Base-by-base conservation (phyloP, 768 basidiomycete genomes). In the Lyophyllum atratum region DNA sequence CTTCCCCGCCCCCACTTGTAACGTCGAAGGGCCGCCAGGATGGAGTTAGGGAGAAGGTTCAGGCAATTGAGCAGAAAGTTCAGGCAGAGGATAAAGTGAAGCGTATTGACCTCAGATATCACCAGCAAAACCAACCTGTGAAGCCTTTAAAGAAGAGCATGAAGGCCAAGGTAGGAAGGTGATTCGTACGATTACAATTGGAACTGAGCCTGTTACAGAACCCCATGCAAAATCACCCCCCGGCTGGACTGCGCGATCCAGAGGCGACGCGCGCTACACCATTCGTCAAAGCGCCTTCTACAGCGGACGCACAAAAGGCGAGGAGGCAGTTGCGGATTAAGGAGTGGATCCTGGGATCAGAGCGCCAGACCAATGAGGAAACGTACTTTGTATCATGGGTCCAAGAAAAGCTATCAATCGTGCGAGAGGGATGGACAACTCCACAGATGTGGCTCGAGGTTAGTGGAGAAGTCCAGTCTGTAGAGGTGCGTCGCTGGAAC, bases 341-440 rank as follows among this genome's bases (percentile, higher is more conserved):
- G 49, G 67, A 64, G 21, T 67, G 65, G 64, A 67, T 57, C 57
- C 55, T 66, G 31, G 70, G 70, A 3, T 57, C 45, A 29, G 66
- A 66, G 48, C 56, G 50, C 28, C 60, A 61, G 33, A 42, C 45
- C 0, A 31, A 25, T 15, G 59, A 58, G 11, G 33, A 61, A 14
- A 61, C 56, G 43, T 59, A 55, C 29, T 48, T 54, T 42, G 22
- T 55, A 11, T 53, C 43, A 22, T 42, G 33, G 45, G 6, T 31
- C 17, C 22, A 34, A 7, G 48, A 45, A n/a, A 59, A 33, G n/a
- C 17, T 61, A 17, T 52, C 17, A 11, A 49, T 60, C 40, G 25
- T 42, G 25, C 0, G 39, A 24, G 52, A 59, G 44, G 42, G 29
- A 12, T 24, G 22, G 43, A 25, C 19, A 8, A 19, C 2, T 14